Percentiles rank a stretch among this genome's conserved stretches.
These are phyloP conservation scores for Stygiomarasmius scandens DNA, from an alignment of 1,284 basidiomycete genomes.

Conservation along the genomic window DNA sequence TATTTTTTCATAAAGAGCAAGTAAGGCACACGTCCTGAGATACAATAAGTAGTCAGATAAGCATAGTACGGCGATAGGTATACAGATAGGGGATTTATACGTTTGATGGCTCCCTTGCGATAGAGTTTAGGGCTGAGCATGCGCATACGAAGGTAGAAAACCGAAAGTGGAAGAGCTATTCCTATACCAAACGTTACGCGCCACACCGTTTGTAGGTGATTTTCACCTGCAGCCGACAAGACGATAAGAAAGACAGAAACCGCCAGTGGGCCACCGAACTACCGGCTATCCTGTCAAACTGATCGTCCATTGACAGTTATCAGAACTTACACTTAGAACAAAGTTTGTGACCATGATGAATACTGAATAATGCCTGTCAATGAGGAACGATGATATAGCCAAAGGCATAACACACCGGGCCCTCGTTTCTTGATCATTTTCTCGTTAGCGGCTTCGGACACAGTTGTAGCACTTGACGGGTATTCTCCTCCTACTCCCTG, in stretches of 20 bases:
- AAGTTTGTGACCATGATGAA: conserved; percentile 82
- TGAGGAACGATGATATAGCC: not conserved
- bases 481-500: conserved; percentile 80
- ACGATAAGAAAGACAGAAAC: conserved; percentile 75
- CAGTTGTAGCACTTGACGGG: conserved; percentile 56
- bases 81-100: conserved; percentile 32
- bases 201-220: conserved; percentile 75
- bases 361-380: conserved; percentile 34
- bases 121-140: conserved; percentile 75
- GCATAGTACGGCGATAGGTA: no score
- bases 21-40: conserved; percentile 62
- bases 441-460: conserved; percentile 75
- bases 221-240: conserved; percentile 63
- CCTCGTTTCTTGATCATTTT: conserved; percentile 63
- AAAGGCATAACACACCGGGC: conserved; percentile 42
- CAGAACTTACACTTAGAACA: conserved; percentile 43
- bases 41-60: not conserved
- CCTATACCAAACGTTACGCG: conserved; percentile 77
- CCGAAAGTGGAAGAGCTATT: conserved; percentile 66
- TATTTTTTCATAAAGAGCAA: conserved; percentile 64
- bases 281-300: not conserved
- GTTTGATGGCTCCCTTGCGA: conserved; percentile 66
- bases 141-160: conserved; percentile 72
- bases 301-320: not conserved
- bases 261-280: conserved; percentile 73